Evolutionary conservation across 345 rosid genomes (phyloP).

Genomic region (Salix purpurea): DNA sequence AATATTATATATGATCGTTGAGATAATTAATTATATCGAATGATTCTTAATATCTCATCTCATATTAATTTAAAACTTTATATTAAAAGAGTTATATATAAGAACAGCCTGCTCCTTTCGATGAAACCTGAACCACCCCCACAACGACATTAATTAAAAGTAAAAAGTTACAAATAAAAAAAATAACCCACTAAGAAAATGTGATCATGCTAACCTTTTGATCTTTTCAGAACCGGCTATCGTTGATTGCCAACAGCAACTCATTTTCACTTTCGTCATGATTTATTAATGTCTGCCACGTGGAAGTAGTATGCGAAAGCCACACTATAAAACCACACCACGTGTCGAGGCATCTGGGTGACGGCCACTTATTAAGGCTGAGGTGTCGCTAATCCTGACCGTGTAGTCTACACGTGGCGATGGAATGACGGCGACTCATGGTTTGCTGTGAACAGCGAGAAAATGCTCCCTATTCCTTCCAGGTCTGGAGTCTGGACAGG

Average conservation of each 20-base stretch:
- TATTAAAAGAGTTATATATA: too few species aligned
- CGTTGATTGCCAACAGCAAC: not conserved
- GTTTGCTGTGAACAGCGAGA: not conserved
- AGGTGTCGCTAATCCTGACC: constrained; percentile 9
- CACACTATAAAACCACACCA: not conserved
- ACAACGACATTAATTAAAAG: not conserved
- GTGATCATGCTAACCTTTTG: not conserved
- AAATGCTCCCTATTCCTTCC: not conserved
- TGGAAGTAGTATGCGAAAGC: not conserved
- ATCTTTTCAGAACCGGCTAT: not conserved
- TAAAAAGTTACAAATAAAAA: not conserved
- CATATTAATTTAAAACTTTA: too few species aligned
- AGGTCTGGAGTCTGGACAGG: not conserved
- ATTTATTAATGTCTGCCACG: not conserved
- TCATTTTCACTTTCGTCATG: not conserved
- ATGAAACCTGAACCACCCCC: not conserved
- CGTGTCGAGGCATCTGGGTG: not conserved
- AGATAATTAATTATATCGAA: too few species aligned
- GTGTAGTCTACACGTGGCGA: constrained; percentile 13
- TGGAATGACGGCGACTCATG: constrained; percentile 6
- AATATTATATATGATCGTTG: too few species aligned
- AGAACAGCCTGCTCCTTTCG: not conserved
- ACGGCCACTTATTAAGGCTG: constrained; percentile 12
- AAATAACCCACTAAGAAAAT: not conserved
- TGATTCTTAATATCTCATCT: too few species aligned